Percentiles rank a stretch among this genome's conserved stretches.
phyloP scores from a whole-genome alignment of 441 rosid species.

The Erysimum pusillum region DNA sequence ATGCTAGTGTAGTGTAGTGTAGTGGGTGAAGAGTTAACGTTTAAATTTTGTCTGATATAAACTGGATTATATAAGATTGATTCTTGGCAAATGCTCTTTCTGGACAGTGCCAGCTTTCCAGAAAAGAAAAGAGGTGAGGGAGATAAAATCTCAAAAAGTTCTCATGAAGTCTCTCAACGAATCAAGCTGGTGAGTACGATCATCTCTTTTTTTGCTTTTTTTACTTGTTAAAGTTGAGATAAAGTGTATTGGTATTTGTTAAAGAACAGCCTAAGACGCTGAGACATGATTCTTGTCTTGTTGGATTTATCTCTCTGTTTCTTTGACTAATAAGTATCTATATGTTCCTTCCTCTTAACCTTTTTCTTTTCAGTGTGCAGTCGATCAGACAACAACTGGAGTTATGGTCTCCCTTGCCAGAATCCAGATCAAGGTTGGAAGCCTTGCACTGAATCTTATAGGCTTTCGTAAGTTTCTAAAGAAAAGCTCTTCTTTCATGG shows the following conservation, averaged over 20 bases:
- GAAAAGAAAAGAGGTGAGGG: conserved; percentile 63
- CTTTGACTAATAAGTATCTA: conserved; percentile 49
- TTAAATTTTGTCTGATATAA: conserved; percentile 5
- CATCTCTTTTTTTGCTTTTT: conserved; percentile 24
- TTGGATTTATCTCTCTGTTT: conserved; percentile 51
- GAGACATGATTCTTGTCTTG: conserved; percentile 43
- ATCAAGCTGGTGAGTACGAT: conserved; percentile 68
- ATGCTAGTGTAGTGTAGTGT: conserved; percentile 1
- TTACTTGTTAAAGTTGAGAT: conserved; percentile 38
- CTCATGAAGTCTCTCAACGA: conserved; percentile 58
- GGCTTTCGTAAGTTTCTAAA: too few relatives aligned
- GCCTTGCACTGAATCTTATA: too few relatives aligned
- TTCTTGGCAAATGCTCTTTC: conserved; percentile 34
- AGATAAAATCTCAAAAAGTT: conserved; percentile 54
- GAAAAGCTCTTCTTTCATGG: too few relatives aligned
- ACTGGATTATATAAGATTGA: conserved; percentile 19
- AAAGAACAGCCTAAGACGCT: conserved; percentile 46
- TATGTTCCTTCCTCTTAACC: too few relatives aligned
- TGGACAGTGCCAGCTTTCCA: conserved; percentile 69
- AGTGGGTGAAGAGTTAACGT: conserved; percentile 8
- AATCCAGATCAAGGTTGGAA: too few relatives aligned
- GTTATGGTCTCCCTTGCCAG: too few relatives aligned
- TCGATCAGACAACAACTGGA: too few relatives aligned
- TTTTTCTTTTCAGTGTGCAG: too few relatives aligned
- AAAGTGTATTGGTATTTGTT: conserved; percentile 44